These are phyloP conservation scores for Isatis tinctoria DNA, from an alignment of 345 rosid genomes.

Conservation along the genomic window DNA sequence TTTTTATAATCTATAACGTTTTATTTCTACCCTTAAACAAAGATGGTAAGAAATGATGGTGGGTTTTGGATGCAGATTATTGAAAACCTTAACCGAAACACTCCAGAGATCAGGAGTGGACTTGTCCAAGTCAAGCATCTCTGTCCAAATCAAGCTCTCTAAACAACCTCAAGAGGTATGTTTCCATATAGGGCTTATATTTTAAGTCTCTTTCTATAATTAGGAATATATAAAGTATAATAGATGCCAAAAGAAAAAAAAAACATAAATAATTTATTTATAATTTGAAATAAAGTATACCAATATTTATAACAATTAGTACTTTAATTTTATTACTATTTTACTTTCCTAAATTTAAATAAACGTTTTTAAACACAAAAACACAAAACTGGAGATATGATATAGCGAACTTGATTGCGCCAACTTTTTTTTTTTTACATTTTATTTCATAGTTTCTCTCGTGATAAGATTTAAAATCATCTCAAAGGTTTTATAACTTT, in stretches of 20 bases:
- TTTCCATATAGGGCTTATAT: background rate
- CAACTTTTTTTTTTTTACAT: too few relatives aligned
- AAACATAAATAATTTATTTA: background rate
- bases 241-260: background rate
- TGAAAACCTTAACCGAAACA: slow-evolving; percentile 64
- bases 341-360: background rate
- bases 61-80: slow-evolving; percentile 43
- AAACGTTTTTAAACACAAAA: background rate
- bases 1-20: background rate
- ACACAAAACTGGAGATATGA: background rate
- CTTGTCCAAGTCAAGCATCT: slow-evolving; percentile 69
- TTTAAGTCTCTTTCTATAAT: background rate
- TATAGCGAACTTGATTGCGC: background rate
- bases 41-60: background rate
- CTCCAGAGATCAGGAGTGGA: slow-evolving; percentile 79
- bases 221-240: too few relatives aligned
- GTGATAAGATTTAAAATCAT: background rate
- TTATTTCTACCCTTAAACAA: background rate
- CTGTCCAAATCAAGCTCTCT: slow-evolving; percentile 73
- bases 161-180: slow-evolving; percentile 37
- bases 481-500: background rate
- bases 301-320: background rate
- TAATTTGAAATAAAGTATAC: background rate
- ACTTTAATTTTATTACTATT: background rate
- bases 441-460: background rate